Evolutionary conservation across 257 asterid genomes (phyloP), one percentile per base, ranked within the genome.

Genomic region (Primulina huaijiensis): DNA sequence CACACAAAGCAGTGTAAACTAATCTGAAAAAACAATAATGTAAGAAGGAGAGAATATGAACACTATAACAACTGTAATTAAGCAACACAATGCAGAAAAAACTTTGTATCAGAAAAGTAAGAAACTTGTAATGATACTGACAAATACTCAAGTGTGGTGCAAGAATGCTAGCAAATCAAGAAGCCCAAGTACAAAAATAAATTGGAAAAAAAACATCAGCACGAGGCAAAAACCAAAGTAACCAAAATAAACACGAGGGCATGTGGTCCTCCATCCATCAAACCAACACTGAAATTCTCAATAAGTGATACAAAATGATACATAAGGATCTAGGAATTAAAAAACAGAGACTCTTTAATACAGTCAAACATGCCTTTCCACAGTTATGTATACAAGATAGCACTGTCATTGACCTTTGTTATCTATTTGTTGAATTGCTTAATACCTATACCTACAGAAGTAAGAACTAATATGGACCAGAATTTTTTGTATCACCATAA

Each of bases 321-420:
- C 40, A 68, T 38, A 55, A 55, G 20, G 43, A 70, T 53, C 62
- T 61, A 63, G 66, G 46, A 62, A 27, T 52, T 27, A 16, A 64
- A 72, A 72, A 67, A 62, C 40, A 31, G 16, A 25, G 62, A 29
- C 56, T 69, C 56, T 59, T 37, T 35, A 5, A 19, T 12, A 74
- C 25, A 52, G 4, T 8, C 52, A 17, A 14, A 25, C 6, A 40
- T 25, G 60, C 46, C 30, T 35, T 60, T 64, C 29, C 60, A 55
- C 55, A 29, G 3, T 35, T 6, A 7, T 35, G 30, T 27, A 35
- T 1, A 35, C 52, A 2, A 40, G 17, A 5, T 40, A 11, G 52
- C 16, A 40, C 52, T 10, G 30, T 23, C 17, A 11, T 40, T 11
- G 17, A 40, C 16, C 3, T 40, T 37, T 37, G 8, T 37, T 37